These are phyloP conservation scores for Backusella parvicylindrica DNA, from an alignment of 192 early-diverging fungal species.

Conservation along the genomic window DNA sequence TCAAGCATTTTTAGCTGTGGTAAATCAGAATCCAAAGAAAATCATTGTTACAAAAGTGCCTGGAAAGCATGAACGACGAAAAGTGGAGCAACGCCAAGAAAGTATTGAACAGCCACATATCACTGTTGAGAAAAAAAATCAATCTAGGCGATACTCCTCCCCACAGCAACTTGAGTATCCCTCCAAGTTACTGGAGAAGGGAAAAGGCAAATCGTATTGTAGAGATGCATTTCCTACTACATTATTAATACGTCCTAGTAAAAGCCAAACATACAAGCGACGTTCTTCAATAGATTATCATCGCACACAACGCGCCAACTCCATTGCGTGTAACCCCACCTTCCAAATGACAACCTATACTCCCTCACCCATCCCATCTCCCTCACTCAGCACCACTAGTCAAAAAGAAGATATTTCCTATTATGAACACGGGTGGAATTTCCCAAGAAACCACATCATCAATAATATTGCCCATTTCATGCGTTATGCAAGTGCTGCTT, in stretches of 20 bases:
- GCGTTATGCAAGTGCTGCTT: conserved; percentile 65
- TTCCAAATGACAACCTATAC: not conserved
- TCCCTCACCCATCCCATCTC: not conserved
- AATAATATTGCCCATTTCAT: conserved; percentile 69
- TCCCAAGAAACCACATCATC: conserved; percentile 53
- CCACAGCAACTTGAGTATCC: not conserved
- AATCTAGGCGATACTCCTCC: not conserved
- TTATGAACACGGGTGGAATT: conserved; percentile 44
- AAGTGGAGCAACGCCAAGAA: conserved; percentile 23
- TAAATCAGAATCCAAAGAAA: conserved; percentile 18
- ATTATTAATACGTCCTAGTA: not conserved
- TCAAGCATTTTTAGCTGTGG: conserved; percentile 27
- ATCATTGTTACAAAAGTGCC: conserved; percentile 45
- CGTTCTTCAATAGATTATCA: not conserved
- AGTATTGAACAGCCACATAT: not conserved
- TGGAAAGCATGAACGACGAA: conserved; percentile 39
- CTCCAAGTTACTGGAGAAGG: not conserved
- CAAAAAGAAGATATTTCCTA: conserved; percentile 12
- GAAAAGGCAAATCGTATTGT: not conserved
- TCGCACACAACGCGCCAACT: not conserved
- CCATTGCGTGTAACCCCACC: not conserved
- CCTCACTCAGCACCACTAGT: not conserved
- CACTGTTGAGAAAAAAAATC: not conserved
- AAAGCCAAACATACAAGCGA: not conserved
- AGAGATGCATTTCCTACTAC: not conserved